Percentiles rank a stretch among this genome's conserved stretches.
Conservation (phyloP, 768 basidiomycete species). For the Suillus subaureus region DNA sequence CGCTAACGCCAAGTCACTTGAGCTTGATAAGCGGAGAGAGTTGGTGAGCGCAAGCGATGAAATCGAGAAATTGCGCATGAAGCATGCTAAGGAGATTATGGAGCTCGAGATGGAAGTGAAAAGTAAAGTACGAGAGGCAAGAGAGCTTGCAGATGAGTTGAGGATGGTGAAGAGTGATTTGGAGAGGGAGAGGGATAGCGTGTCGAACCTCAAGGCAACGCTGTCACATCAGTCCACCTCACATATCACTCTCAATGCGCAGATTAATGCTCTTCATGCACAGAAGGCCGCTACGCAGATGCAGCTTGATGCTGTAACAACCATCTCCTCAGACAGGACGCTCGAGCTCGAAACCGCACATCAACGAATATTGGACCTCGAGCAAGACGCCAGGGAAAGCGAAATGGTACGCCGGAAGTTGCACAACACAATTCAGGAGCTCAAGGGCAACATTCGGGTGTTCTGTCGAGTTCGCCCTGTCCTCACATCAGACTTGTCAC, state of each 20-base stretch:
- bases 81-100: constrained; percentile 66
- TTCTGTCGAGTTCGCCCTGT: constrained; percentile 89
- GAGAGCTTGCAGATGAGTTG: constrained; percentile 73
- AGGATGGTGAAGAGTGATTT: constrained; percentile 61
- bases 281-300: constrained; percentile 58
- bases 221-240: constrained; percentile 69
- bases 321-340: constrained; percentile 55
- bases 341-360: constrained; percentile 59
- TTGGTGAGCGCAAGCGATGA: constrained; percentile 68
- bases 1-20: constrained; percentile 58
- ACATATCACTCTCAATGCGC: constrained; percentile 63
- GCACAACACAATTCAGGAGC: constrained; percentile 92
- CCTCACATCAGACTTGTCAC: constrained; percentile 54
- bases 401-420: constrained; percentile 81
- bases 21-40: constrained; percentile 66
- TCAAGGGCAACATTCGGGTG: constrained; percentile 92
- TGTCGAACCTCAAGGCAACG: constrained; percentile 65
- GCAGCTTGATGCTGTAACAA: constrained; percentile 58
- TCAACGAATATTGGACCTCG: constrained; percentile 59
- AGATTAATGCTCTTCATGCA: constrained; percentile 57
- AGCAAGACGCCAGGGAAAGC: constrained; percentile 70
- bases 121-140: constrained; percentile 67
- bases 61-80: constrained; percentile 61
- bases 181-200: constrained; percentile 62
- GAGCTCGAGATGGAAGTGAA: constrained; percentile 72